phyloP scores from a whole-genome alignment of 2,329 filamentous ascomycete species.

The Botryotinia narcissicola region DNA sequence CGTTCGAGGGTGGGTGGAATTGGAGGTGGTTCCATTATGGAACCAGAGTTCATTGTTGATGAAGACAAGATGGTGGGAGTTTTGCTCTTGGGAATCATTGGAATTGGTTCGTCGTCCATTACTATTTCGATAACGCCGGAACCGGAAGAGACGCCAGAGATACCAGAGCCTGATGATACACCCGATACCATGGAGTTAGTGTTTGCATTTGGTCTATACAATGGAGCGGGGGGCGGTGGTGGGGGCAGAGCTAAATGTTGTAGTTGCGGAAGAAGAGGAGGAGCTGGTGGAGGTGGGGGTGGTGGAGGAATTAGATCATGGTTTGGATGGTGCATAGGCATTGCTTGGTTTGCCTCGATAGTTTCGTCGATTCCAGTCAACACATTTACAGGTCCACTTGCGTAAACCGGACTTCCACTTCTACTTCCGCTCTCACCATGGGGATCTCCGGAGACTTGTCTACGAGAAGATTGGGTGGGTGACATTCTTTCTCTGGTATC shows the following conservation, averaged over 20 bases:
- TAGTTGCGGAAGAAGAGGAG: slow-evolving; percentile 59
- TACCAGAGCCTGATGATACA: slow-evolving; percentile 32
- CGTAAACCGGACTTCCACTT: slow-evolving; percentile 34
- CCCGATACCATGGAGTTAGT: slow-evolving; percentile 37
- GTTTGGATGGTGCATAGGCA: slow-evolving; percentile 44
- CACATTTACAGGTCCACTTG: slow-evolving; percentile 25
- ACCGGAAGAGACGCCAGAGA: slow-evolving; percentile 42
- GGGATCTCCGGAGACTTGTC: slow-evolving; percentile 36
- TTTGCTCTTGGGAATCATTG: slow-evolving; percentile 14
- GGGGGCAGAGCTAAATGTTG: slow-evolving; percentile 60
- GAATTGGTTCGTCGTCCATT: slow-evolving; percentile 48
- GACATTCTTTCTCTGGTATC: slow-evolving; percentile 27
- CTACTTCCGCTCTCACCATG: slow-evolving; percentile 31
- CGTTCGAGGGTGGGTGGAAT: slow-evolving; percentile 44
- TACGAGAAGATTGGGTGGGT: slow-evolving; percentile 32
- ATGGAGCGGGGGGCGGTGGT: slow-evolving; percentile 59
- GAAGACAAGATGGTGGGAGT: slow-evolving; percentile 5
- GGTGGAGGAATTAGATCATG: slow-evolving; percentile 51
- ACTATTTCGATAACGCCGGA: slow-evolving; percentile 64
- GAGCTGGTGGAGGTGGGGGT: slow-evolving; percentile 51
- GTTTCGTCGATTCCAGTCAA: slow-evolving; percentile 50
- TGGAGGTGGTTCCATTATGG: slow-evolving; percentile 24
- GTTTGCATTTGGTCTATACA: slow-evolving; percentile 44
- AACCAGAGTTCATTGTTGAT: neutral
- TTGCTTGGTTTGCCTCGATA: slow-evolving; percentile 40